phyloP scores from a whole-genome alignment of 1,284 basidiomycete species.

The Trichosporon sp. region DNA sequence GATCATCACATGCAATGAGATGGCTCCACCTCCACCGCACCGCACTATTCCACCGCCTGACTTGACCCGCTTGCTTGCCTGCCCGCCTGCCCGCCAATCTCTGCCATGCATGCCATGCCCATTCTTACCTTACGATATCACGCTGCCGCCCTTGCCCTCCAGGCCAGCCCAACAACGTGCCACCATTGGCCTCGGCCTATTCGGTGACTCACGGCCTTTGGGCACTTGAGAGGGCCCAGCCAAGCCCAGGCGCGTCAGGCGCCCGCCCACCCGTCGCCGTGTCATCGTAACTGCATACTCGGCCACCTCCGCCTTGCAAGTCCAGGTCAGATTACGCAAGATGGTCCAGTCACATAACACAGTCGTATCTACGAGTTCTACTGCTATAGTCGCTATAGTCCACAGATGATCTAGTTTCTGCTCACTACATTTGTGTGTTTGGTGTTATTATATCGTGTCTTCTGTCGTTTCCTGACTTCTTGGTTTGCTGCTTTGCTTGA shows the following conservation, averaged over 20 bases:
- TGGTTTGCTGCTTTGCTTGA: background rate
- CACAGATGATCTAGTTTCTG: background rate
- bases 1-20: background rate
- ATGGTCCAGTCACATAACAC: background rate
- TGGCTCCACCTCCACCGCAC: background rate
- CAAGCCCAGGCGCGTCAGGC: background rate
- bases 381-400: background rate
- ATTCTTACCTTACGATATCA: too few relatives aligned
- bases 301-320: background rate
- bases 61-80: too few relatives aligned
- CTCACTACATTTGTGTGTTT: background rate
- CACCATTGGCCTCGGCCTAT: background rate
- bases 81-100: too few relatives aligned
- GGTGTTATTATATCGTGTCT: background rate
- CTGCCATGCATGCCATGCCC: too few relatives aligned
- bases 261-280: background rate
- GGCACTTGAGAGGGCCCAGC: too few relatives aligned
- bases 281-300: background rate
- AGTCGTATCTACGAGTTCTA: background rate
- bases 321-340: background rate
- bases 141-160: background rate
- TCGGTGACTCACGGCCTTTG: background rate
- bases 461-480: background rate
- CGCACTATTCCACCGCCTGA: too few relatives aligned
- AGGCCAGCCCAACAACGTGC: background rate